Percentiles rank a stretch among this genome's conserved stretches.
phyloP scores from a whole-genome alignment of 805 yeast species.

The Saccharomycopsis capsularis region DNA sequence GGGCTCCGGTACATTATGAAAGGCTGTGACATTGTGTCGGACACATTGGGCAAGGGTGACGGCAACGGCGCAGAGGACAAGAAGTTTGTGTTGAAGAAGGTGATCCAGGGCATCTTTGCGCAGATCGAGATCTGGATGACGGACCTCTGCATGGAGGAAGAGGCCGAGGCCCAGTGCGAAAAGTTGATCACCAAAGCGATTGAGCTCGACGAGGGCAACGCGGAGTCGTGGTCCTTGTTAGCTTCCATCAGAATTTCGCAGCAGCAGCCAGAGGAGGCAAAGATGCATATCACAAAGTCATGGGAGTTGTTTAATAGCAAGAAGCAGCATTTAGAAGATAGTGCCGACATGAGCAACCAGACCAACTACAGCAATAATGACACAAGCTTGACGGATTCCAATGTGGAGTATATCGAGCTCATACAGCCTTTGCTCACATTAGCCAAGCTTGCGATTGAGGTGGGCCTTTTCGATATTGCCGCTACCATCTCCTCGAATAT shows the following conservation, averaged over 20 bases:
- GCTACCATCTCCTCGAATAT: conserved; percentile 56
- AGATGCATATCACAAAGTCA: conserved; percentile 53
- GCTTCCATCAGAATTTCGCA: conserved; percentile 90
- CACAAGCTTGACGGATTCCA: conserved; percentile 30
- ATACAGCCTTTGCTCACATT: conserved; percentile 69
- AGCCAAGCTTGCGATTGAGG: conserved; percentile 69
- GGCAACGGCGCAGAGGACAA: conserved; percentile 26
- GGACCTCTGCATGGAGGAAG: conserved; percentile 87
- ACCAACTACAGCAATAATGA: conserved; percentile 18
- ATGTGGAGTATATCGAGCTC: conserved; percentile 53
- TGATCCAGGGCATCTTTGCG: conserved; percentile 74
- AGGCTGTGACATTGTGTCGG: conserved; percentile 29
- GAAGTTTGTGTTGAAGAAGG: conserved; percentile 43
- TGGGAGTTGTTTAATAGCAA: conserved; percentile 62
- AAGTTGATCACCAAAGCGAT: conserved; percentile 52
- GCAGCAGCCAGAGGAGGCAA: conserved; percentile 67
- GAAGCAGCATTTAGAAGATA: conserved; percentile 42
- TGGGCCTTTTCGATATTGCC: conserved; percentile 63
- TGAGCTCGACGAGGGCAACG: conserved; percentile 43
- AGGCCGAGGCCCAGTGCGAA: conserved; percentile 80
- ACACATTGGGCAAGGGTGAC: neutral
- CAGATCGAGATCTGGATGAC: conserved; percentile 97
- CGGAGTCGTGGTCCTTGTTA: conserved; percentile 76
- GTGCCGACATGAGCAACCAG: conserved; percentile 26
- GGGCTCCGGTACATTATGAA: conserved; percentile 55